Base-by-base conservation (phyloP, 176 grass and related monocot species). In the Alopecurus myosuroides region DNA sequence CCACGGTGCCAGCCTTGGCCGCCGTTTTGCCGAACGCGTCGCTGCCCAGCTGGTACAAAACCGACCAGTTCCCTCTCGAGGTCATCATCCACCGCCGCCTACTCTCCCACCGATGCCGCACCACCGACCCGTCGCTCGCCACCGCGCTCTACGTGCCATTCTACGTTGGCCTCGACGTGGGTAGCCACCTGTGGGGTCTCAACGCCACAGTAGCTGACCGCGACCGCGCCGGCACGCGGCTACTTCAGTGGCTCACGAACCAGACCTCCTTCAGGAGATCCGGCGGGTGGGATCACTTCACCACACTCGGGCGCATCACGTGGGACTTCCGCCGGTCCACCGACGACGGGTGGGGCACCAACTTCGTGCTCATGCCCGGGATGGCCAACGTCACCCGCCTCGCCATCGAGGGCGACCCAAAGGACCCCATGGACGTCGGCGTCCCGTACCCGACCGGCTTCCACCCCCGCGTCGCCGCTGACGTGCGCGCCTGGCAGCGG, bases 391-490 rank as follows among this genome's bases (percentile, higher is more conserved):
- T 93, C 55, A 98, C 95, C 31, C 95, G 95, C 39, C 85, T 98
- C 76, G 55, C 76, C 44, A 93, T 98, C 82, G 95, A 98, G 83
- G 79, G 77, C 25, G 84, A 90, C 73, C 52, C 77, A 1, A 30
- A 48, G 45, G 95, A 98, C 23, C 58, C 76, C 8, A 81, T 85
- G 82, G 95, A 98, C 37, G 85, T 95, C 44, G 93, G 80, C 15
- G 82, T 98, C 9, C 95, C 95, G 11, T 98, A 98, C 77, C 95
- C 95, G 29, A 98, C 89, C 0, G 77, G 91, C 2, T 98, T 98
- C 88, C 95, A 98, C 83, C 95, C 95, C 0, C 85, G 85, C 34
- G 33, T 83, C 30, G 58, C 78, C 41, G 72, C 82, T 58, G 87
- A 95, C 48, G 89, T 98, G 36, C 82, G 84, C 60, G 57, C 82